These are phyloP conservation scores for Clitoria ternatea DNA, from an alignment of 306 rosid species.

Conservation along the genomic window DNA sequence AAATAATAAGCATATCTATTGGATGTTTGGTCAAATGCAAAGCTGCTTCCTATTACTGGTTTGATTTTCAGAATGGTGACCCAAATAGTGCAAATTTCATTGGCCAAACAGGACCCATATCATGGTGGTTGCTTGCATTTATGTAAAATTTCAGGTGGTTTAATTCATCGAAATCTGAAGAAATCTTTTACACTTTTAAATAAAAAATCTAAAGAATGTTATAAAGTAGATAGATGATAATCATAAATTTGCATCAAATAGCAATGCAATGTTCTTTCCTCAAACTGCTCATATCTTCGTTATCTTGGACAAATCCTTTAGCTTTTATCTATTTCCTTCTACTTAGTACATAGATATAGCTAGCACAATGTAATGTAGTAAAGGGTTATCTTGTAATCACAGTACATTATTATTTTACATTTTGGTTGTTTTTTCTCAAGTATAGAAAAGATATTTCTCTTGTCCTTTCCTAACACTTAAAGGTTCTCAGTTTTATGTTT, in stretches of 20 bases:
- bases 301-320: neutral
- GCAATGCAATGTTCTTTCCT: neutral
- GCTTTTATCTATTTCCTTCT: neutral
- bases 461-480: neutral
- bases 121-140: neutral
- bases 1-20: neutral
- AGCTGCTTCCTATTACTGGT: neutral
- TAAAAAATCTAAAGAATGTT: neutral
- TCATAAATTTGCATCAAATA: neutral
- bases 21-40: constrained; percentile 8
- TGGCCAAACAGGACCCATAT: neutral
- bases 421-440: neutral
- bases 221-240: neutral
- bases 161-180: neutral
- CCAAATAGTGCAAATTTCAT: neutral
- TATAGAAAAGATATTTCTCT: neutral
- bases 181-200: neutral
- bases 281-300: constrained; percentile 8
- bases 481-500: neutral
- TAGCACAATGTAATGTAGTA: neutral
- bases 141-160: neutral
- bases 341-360: neutral
- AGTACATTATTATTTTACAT: neutral
- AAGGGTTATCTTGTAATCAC: neutral
- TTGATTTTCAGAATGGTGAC: neutral